Percentiles rank a stretch among this genome's conserved stretches.
These are phyloP conservation scores for Amoeboaphelidium occidentale DNA, from an alignment of 371 early-diverging fungal species.

Conservation along the genomic window DNA sequence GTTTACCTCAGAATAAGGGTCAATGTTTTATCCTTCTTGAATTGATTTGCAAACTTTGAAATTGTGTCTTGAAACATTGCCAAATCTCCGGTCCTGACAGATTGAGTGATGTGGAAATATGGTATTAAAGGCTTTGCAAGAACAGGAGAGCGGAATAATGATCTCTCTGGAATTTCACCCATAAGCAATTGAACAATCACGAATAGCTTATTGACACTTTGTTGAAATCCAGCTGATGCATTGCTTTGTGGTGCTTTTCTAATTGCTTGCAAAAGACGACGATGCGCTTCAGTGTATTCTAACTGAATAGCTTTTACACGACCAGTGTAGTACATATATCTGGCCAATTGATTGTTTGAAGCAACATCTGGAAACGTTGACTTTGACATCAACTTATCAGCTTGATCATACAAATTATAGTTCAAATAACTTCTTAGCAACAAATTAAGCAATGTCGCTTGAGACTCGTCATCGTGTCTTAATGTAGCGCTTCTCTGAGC, in stretches of 20 bases:
- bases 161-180: slow-evolving; percentile 90
- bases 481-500: slow-evolving; percentile 74
- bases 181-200: slow-evolving; percentile 86
- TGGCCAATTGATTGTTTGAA: slow-evolving; percentile 72
- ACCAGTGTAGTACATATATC: slow-evolving; percentile 77
- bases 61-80: slow-evolving; percentile 71
- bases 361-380: slow-evolving; percentile 70
- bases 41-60: slow-evolving; percentile 35
- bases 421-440: slow-evolving; percentile 68
- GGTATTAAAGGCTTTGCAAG: slow-evolving; percentile 59
- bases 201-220: slow-evolving; percentile 70
- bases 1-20: slow-evolving; percentile 55
- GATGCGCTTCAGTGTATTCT: slow-evolving; percentile 73
- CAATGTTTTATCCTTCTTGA: slow-evolving; percentile 65
- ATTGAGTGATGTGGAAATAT: slow-evolving; percentile 79
- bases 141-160: slow-evolving; percentile 60
- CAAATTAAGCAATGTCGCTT: slow-evolving; percentile 72
- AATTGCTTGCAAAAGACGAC: slow-evolving; percentile 65
- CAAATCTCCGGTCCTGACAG: slow-evolving; percentile 83
- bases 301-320: slow-evolving; percentile 85
- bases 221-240: slow-evolving; percentile 77
- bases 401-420: slow-evolving; percentile 80
- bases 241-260: slow-evolving; percentile 77
- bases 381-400: slow-evolving; percentile 79
- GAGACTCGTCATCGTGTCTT: slow-evolving; percentile 54